phyloP scores from a whole-genome alignment of 495 filamentous ascomycete genomes.

The Venustampulla echinocandica region DNA sequence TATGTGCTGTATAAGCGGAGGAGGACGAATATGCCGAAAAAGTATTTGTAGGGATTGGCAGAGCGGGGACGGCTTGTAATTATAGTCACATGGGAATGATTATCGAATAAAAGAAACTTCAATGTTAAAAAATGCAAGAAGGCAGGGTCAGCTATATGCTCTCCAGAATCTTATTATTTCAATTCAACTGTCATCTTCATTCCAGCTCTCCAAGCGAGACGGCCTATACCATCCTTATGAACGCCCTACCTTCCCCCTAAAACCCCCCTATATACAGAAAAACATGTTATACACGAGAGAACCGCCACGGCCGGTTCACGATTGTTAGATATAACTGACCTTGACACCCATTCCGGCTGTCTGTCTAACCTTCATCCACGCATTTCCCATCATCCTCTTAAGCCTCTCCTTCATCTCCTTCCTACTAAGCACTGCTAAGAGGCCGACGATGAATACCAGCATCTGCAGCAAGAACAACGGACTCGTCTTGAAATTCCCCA shows the following conservation, averaged over 20 bases:
- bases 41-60: conserved; percentile 62
- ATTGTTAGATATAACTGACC: conserved; percentile 87
- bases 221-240: too few relatives aligned
- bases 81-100: too few relatives aligned
- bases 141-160: neutral
- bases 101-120: too few relatives aligned
- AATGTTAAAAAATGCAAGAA: too few relatives aligned
- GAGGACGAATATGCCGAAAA: conserved; percentile 72
- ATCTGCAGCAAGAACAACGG: conserved; percentile 67
- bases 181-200: too few relatives aligned
- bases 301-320: too few relatives aligned
- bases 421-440: conserved; percentile 68
- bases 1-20: conserved; percentile 80
- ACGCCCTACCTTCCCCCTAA: too few relatives aligned
- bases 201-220: too few relatives aligned
- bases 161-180: too few relatives aligned
- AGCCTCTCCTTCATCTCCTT: conserved; percentile 68
- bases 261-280: too few relatives aligned
- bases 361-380: conserved; percentile 74
- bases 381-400: conserved; percentile 51
- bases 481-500: conserved; percentile 55
- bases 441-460: conserved; percentile 71
- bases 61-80: too few relatives aligned
- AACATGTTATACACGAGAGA: too few relatives aligned
- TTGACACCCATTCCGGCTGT: conserved; percentile 97